Percentiles rank a stretch among this genome's conserved stretches.
phyloP scores from a whole-genome alignment of 208 protist species.

The Strigomonas culicis region DNA sequence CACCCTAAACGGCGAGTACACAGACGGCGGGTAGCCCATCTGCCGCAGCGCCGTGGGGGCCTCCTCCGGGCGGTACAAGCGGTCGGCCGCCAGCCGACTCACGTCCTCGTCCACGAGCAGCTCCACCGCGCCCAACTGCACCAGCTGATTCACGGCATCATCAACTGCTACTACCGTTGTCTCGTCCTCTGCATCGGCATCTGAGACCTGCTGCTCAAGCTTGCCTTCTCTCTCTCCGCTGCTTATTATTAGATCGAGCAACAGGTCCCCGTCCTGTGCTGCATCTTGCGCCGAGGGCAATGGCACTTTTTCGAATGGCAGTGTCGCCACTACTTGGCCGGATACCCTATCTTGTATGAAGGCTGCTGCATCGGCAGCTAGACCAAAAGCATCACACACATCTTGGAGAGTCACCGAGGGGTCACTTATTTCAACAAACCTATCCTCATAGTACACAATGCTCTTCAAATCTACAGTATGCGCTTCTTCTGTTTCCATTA shows the following conservation, averaged over 20 bases:
- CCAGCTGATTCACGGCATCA: slow-evolving; percentile 46
- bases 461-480: slow-evolving; percentile 1
- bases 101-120: slow-evolving; percentile 43
- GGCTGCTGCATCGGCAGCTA: slow-evolving; percentile 38
- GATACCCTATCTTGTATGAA: slow-evolving; percentile 42
- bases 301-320: slow-evolving; percentile 65
- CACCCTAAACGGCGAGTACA: slow-evolving; percentile 72
- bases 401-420: slow-evolving; percentile 59
- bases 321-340: slow-evolving; percentile 59
- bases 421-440: slow-evolving; percentile 66
- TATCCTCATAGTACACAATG: slow-evolving; percentile 60
- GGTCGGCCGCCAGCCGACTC: slow-evolving; percentile 16
- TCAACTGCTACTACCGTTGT: slow-evolving; percentile 17
- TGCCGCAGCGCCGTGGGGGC: slow-evolving; percentile 48
- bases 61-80: slow-evolving; percentile 40
- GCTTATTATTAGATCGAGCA: neutral
- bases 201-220: no score
- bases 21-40: slow-evolving; percentile 50
- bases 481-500: slow-evolving; percentile 4
- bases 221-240: neutral
- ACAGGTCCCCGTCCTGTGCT: neutral
- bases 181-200: slow-evolving; percentile 10
- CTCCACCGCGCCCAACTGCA: slow-evolving; percentile 62
- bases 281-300: slow-evolving; percentile 5
- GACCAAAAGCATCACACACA: slow-evolving; percentile 60